Evolutionary conservation across 2,329 filamentous ascomycete genomes (phyloP), one percentile per base, ranked within the genome.

Genomic region (Penicillium paneum): DNA sequence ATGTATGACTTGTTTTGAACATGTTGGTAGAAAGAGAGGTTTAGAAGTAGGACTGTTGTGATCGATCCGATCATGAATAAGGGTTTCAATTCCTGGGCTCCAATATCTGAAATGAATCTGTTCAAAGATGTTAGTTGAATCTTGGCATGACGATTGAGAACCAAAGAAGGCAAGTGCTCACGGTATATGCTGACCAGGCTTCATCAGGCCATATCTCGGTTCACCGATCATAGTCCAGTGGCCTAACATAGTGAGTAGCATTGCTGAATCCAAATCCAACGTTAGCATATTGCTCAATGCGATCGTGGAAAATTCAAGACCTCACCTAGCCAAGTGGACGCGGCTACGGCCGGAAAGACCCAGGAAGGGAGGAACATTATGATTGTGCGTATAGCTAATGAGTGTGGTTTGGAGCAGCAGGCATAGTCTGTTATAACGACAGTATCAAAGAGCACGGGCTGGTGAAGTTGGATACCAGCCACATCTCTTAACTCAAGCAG

Each of bases 71-170:
- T 50, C 49, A 61, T 54, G 35, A 61, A 61, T 8, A 61, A 21
- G 2, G 59, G 59, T 45, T 59, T 60, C 8, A 60, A 17, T 43
- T 61, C 55, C 44, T 52, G 52, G 2, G 59, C 57, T 47, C 54
- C 59, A 28, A 61, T 55, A 45, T 61, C 59, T 13, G 59, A 61
- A 45, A 61, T 61, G 50, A 58, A 61, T 24, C 59, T 61, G 8
- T 24, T 35, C 12, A 3, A 28, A n/a, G 5, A 19, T 34, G 34
- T 54, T 29, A 50, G 44, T 31, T 32, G 17, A 15, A 40, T 29
- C 38, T 28, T 46, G 32, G 36, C 13, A 31, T 31, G 10, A 31
- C 24, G 10, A 15, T 17, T 40, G 29, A 24, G 29, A 28, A 17
- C 38, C 35, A 13, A 34, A 12, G 11, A 8, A 35, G 40, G 10